These are phyloP conservation scores for Mycosarcoma mackinlayi DNA, from an alignment of 1,284 basidiomycete species.

Conservation along the genomic window DNA sequence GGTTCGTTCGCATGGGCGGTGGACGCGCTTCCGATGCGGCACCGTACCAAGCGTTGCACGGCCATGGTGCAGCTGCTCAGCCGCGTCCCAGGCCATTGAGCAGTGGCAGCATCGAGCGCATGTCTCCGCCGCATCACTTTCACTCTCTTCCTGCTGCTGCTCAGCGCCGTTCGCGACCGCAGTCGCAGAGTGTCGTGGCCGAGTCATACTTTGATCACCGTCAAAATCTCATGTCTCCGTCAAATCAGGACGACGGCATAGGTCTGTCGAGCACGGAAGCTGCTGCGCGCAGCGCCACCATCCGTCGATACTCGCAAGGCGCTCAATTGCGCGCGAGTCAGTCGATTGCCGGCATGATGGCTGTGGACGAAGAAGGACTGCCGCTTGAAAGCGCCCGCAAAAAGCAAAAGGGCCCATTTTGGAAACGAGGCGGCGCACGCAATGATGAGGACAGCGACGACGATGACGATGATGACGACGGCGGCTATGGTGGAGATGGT, in stretches of 20 bases:
- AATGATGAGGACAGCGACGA: slow-evolving; percentile 39
- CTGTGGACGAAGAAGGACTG: slow-evolving; percentile 47
- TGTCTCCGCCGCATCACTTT: slow-evolving; percentile 25
- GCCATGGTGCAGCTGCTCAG: slow-evolving; percentile 1
- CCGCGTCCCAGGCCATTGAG: slow-evolving; percentile 17
- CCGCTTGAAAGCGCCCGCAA: slow-evolving; percentile 20
- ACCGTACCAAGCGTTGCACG: slow-evolving; percentile 47
- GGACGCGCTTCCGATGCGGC: slow-evolving; percentile 52
- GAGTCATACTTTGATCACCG: slow-evolving; percentile 40
- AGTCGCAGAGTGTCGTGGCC: slow-evolving; percentile 21
- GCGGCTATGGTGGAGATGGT: slow-evolving; percentile 16
- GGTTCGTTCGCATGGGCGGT: slow-evolving; percentile 60
- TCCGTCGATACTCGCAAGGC: slow-evolving; percentile 37
- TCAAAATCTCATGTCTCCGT: slow-evolving; percentile 16
- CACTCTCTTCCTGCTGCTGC: slow-evolving; percentile 16
- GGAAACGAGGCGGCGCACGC: slow-evolving; percentile 28
- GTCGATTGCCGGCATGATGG: slow-evolving; percentile 50
- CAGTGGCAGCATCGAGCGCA: slow-evolving; percentile 36
- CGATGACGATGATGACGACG: slow-evolving; percentile 34
- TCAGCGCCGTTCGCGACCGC: slow-evolving; percentile 28
- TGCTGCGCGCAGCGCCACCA: slow-evolving; percentile 34
- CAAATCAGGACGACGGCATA: slow-evolving; percentile 14
- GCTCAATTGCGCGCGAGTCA: slow-evolving; percentile 35
- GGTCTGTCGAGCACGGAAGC: slow-evolving; percentile 39
- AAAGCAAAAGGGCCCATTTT: slow-evolving; percentile 39